These are phyloP conservation scores for Bacidia rubella DNA, from an alignment of 495 filamentous ascomycete species.

Conservation along the genomic window DNA sequence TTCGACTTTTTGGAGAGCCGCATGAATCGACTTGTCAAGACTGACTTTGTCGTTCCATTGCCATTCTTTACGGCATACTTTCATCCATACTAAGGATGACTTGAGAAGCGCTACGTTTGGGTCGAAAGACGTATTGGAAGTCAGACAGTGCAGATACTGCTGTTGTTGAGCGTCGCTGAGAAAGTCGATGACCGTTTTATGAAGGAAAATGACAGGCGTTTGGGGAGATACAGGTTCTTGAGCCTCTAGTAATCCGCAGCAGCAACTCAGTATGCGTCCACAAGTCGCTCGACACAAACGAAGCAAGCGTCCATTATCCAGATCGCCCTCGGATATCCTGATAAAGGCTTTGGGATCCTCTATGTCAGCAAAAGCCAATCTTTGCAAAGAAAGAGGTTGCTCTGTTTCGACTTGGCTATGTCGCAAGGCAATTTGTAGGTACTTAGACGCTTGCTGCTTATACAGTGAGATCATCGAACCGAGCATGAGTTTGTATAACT, in stretches of 20 bases:
- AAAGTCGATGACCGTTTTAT: background rate
- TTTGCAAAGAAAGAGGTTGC: background rate
- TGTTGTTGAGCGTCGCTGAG: background rate
- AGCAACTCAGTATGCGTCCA: background rate
- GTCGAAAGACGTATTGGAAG: background rate
- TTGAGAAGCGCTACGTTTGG: background rate
- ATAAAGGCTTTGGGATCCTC: background rate
- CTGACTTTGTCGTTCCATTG: background rate
- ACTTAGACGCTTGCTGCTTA: background rate
- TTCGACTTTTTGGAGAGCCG: background rate
- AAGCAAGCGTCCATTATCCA: background rate
- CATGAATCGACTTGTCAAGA: background rate
- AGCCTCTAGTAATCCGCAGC: background rate
- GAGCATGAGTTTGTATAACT: background rate
- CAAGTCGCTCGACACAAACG: background rate
- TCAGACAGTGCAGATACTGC: background rate
- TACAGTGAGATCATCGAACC: background rate
- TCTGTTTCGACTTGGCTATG: background rate
- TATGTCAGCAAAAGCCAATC: background rate
- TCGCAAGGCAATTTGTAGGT: background rate
- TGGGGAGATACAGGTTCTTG: background rate
- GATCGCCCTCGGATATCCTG: background rate
- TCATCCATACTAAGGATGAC: background rate
- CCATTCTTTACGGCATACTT: background rate
- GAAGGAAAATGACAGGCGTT: background rate